phyloP scores from a whole-genome alignment of 2,329 filamentous ascomycete species.

The Neodidymelliopsis sp. region DNA sequence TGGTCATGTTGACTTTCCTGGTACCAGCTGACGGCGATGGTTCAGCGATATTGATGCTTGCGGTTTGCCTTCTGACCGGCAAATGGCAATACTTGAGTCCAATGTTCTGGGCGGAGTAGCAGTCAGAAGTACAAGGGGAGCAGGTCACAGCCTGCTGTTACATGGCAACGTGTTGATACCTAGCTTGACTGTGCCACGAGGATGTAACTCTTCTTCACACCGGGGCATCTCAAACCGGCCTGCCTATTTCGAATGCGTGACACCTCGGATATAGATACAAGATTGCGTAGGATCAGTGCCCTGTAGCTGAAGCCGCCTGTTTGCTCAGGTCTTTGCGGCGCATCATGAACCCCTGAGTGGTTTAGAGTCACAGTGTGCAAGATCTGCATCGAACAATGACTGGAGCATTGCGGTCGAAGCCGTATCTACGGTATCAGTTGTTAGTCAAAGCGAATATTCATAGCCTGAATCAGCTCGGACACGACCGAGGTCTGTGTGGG shows the following conservation, averaged over 20 bases:
- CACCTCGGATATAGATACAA: no score
- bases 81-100: neutral
- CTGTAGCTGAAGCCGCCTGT: neutral
- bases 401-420: neutral
- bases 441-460: conserved; percentile 27
- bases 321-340: neutral
- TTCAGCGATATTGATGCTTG: conserved; percentile 4
- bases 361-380: neutral
- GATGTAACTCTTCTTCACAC: neutral
- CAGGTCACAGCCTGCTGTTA: conserved; percentile 1
- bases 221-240: neutral
- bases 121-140: neutral
- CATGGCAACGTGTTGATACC: conserved; percentile 1
- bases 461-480: conserved; percentile 19
- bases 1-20: conserved; percentile 10
- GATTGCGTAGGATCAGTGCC: no score
- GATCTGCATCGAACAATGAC: conserved; percentile 3
- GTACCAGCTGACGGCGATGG: neutral
- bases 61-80: neutral
- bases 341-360: neutral
- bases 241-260: neutral
- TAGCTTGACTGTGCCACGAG: neutral
- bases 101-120: neutral
- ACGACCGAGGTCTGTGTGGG: conserved; percentile 21
- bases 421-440: conserved; percentile 18